phyloP scores from a whole-genome alignment of 805 yeast genomes.

The Kodamaea restingae region DNA sequence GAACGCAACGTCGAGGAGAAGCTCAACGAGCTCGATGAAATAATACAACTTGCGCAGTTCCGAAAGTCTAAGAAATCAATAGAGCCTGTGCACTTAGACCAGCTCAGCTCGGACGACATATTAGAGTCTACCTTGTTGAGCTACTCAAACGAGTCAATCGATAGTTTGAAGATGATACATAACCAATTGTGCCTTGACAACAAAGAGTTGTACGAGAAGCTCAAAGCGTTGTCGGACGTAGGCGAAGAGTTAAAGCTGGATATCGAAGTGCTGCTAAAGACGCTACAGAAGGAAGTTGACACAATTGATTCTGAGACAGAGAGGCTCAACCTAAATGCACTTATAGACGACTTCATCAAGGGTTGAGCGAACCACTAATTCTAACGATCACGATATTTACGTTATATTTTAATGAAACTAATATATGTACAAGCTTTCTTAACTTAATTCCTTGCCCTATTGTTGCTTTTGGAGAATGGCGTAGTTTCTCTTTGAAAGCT shows the following conservation, averaged over 20 bases:
- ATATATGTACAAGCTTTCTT: conserved; percentile 12
- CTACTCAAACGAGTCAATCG: conserved; percentile 20
- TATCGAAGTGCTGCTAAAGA: conserved; percentile 19
- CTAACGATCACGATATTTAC: too few species aligned
- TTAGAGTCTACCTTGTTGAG: conserved; percentile 27
- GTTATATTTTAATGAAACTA: too few species aligned
- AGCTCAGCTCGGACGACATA: conserved; percentile 28
- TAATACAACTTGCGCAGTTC: conserved; percentile 40
- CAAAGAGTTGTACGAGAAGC: conserved; percentile 21
- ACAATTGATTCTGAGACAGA: conserved; percentile 15
- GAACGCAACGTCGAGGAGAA: conserved; percentile 45
- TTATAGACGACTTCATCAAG: conserved; percentile 16
- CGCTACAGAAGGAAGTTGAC: conserved; percentile 18
- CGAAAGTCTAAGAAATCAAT: conserved; percentile 16
- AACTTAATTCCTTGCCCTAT: not conserved
- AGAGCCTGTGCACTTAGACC: conserved; percentile 20
- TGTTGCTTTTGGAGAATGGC: conserved; percentile 14
- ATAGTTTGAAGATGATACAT: conserved; percentile 30
- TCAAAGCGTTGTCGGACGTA: conserved; percentile 18
- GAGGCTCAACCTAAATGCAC: conserved; percentile 19
- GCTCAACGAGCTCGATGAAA: conserved; percentile 45
- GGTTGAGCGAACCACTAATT: not conserved
- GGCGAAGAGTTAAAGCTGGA: conserved; percentile 19
- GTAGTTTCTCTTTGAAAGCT: conserved; percentile 35
- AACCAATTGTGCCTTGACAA: conserved; percentile 37